These are phyloP conservation scores for Penicillium polonicum DNA, from an alignment of 2,329 filamentous ascomycete genomes.

Conservation along the genomic window DNA sequence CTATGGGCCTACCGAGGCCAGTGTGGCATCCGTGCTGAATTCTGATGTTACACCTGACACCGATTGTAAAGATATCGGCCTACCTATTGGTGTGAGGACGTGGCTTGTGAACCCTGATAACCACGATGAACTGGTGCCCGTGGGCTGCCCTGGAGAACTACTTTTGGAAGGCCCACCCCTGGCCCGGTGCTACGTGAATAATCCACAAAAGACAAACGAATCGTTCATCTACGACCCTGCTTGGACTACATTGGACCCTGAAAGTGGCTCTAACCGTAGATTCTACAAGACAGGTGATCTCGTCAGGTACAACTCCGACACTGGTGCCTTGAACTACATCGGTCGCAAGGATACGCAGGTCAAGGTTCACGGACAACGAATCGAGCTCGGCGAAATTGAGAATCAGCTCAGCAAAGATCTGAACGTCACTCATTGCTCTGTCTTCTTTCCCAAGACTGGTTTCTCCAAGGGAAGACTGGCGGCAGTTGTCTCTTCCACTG, in stretches of 20 bases:
- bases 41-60: conserved; percentile 30
- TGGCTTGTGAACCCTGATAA: conserved; percentile 45
- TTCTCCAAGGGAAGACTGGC: conserved; percentile 35
- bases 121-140: conserved; percentile 42
- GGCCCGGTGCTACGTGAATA: conserved; percentile 61
- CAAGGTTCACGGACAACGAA: conserved; percentile 65
- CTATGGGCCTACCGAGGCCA: conserved; percentile 47
- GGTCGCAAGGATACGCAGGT: conserved; percentile 68
- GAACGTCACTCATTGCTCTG: conserved; percentile 36
- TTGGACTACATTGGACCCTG: conserved; percentile 49
- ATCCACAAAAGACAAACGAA: conserved; percentile 57
- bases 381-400: conserved; percentile 59
- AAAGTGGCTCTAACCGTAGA: conserved; percentile 23
- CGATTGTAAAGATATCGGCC: conserved; percentile 38
- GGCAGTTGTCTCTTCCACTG: conserved; percentile 33
- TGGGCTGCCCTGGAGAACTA: conserved; percentile 42
- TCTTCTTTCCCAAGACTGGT: conserved; percentile 38
- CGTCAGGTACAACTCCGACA: conserved; percentile 39
- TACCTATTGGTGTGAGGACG: conserved; percentile 33
- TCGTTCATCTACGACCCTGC: conserved; percentile 58
- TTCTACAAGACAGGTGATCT: conserved; percentile 46
- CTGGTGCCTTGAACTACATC: conserved; percentile 43
- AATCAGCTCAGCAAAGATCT: conserved; percentile 35
- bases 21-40: conserved; percentile 39
- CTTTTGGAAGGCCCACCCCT: conserved; percentile 54